Conservation (phyloP, 441 rosid species). For the Cnidoscolus chayamansa region DNA sequence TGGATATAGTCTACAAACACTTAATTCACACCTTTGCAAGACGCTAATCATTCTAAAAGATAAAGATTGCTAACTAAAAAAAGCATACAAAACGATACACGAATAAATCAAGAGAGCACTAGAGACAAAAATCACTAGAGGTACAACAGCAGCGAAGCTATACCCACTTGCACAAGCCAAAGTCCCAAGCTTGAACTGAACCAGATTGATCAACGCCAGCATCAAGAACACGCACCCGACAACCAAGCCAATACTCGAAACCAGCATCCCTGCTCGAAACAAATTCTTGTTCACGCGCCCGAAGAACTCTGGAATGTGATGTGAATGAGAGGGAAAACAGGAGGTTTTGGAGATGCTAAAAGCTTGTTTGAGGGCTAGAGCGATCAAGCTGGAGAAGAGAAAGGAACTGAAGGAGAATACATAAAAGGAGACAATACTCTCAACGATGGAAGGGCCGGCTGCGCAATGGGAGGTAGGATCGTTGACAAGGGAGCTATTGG, state of each 20-base stretch:
- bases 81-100: conserved; percentile 57
- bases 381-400: conserved; percentile 80
- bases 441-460: conserved; percentile 38
- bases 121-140: conserved; percentile 71
- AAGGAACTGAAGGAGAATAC: conserved; percentile 80
- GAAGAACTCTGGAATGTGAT: conserved; percentile 21
- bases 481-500: conserved; percentile 33
- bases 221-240: conserved; percentile 59
- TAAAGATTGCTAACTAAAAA: conserved; percentile 47
- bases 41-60: too few species aligned
- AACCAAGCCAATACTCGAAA: conserved; percentile 68
- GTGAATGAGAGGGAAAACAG: not conserved
- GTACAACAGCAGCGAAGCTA: conserved; percentile 58
- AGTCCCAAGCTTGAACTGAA: conserved; percentile 72
- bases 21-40: not conserved
- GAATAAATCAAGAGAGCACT: conserved; percentile 51
- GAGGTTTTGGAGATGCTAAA: conserved; percentile 41
- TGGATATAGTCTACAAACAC: not conserved
- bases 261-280: conserved; percentile 68
- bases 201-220: conserved; percentile 76
- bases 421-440: conserved; percentile 64
- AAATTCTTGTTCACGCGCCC: conserved; percentile 43
- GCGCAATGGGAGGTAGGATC: conserved; percentile 34
- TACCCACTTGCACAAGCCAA: conserved; percentile 68
- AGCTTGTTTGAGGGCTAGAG: conserved; percentile 74